Base-by-base conservation (phyloP, 1,284 basidiomycete genomes). In the Rhodotorula sp. region DNA sequence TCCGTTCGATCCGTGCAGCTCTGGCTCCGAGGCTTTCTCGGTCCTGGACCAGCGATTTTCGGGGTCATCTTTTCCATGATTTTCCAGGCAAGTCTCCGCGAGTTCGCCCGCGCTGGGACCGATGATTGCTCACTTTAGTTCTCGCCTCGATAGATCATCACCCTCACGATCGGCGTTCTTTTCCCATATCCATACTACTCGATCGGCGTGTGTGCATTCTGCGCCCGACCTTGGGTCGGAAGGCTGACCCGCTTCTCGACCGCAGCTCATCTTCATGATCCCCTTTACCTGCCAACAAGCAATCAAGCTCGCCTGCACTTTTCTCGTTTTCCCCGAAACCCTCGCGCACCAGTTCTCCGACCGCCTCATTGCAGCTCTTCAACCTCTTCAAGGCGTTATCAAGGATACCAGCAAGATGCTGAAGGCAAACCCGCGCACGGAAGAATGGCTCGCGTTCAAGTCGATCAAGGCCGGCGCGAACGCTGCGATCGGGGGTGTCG, bases 241-340 rank as follows among this genome's bases (percentile, higher is more conserved):
- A 4, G 2, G 9, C 32, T 61, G 36, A 55, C 7, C 22, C 36
- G 17, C 17, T 32, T 30, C n/a, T 1, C 51, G 11, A 32, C 17
- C 4, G 29, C 57, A 70, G 59, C 58, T 70, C 47, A 64, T 68
- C 29, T 75, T 75, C 59, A 74, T 67, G 64, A 39, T 67, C n/a
- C 75, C 75, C 1, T 76, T 75, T 59, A 49, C 52, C 6, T 64
- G 62, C 24, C 71, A 75, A 46, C 64, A 63, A 30, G 69, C 64
- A 4, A 68, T 76, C 66, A 66, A 62, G 34, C 60, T 75, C 59
- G 71, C 69, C 1, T 66, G 63, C 59, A 69, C 71, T 22, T 48
- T 76, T n/a, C 60, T 76, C 58, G 39, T 76, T 51, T 70, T 75
- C 47, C 73, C 75, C 24, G 75, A 76, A 24, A 75, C 71, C 0